A percentile compares a stretch with the other conserved stretches of the same genome.
Evolutionary conservation across 1,284 basidiomycete genomes (phyloP).

Genomic region (Leccinum variabile): DNA sequence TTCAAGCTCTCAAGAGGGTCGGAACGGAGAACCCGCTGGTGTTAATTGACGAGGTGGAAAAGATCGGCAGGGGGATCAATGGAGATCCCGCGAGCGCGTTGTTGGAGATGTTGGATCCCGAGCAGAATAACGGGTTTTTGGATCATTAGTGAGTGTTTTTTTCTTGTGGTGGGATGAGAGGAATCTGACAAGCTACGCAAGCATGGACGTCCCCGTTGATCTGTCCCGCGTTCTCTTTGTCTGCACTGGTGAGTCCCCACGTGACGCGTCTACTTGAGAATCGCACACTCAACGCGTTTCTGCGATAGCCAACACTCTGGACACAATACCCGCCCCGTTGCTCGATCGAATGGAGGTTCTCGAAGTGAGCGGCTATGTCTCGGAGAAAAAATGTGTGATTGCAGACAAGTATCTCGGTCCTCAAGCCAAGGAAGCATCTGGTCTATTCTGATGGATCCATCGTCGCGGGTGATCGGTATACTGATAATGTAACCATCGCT

Average conservation of each 20-base stretch:
- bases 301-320: slow-evolving; percentile 76
- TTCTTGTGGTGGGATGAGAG: neutral
- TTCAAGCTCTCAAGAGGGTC: slow-evolving; percentile 95
- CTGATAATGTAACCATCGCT: neutral
- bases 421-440: slow-evolving; percentile 90
- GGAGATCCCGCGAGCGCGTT: slow-evolving; percentile 95
- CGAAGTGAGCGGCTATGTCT: slow-evolving; percentile 95
- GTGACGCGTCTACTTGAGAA: neutral
- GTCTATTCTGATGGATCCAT: slow-evolving; percentile 44
- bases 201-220: slow-evolving; percentile 97
- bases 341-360: slow-evolving; percentile 98
- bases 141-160: slow-evolving; percentile 77
- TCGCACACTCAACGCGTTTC: neutral
- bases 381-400: slow-evolving; percentile 94
- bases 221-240: slow-evolving; percentile 96
- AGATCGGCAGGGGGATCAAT: slow-evolving; percentile 95
- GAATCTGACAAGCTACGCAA: slow-evolving; percentile 32
- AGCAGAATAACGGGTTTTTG: slow-evolving; percentile 95
- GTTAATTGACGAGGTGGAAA: slow-evolving; percentile 98
- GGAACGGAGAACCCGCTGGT: slow-evolving; percentile 97
- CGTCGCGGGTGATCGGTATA: too few species aligned
- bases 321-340: slow-evolving; percentile 95
- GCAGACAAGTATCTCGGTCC: slow-evolving; percentile 91
- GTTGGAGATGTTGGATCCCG: slow-evolving; percentile 97
- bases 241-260: slow-evolving; percentile 66